These are phyloP conservation scores for Selenicereus undatus DNA, from an alignment of 148 eudicot genomes.

Conservation along the genomic window DNA sequence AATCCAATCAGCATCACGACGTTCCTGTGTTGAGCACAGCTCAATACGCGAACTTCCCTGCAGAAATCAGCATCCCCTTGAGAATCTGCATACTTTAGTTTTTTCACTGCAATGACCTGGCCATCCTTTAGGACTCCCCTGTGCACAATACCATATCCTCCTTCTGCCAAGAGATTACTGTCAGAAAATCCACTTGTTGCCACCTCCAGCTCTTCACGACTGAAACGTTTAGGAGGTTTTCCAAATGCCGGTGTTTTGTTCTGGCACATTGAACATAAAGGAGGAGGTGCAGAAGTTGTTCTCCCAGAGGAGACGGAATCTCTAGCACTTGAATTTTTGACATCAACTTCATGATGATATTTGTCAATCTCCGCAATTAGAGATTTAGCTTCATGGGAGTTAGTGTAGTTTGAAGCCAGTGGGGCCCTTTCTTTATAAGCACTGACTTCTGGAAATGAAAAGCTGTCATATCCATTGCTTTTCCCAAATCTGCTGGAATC, in stretches of 20 bases:
- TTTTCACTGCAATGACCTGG: conserved; percentile 71
- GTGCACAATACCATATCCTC: conserved; percentile 70
- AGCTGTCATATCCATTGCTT: conserved; percentile 24
- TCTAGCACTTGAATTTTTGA: conserved; percentile 39
- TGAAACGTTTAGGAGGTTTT: conserved; percentile 66
- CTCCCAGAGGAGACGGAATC: conserved; percentile 61
- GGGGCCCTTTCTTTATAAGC: conserved; percentile 27
- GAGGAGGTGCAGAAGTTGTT: conserved; percentile 75
- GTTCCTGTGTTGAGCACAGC: conserved; percentile 92
- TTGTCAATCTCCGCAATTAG: conserved; percentile 23
- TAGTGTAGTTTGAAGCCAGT: conserved; percentile 22
- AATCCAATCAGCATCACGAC: conserved; percentile 84
- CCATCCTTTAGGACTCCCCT: conserved; percentile 70
- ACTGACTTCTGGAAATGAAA: conserved; percentile 41
- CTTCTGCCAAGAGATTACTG: conserved; percentile 67
- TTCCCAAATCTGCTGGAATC: conserved; percentile 17
- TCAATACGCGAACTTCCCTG: conserved; percentile 72
- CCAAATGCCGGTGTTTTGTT: conserved; percentile 78
- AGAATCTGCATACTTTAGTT: conserved; percentile 57
- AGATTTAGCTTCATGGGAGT: conserved; percentile 16
- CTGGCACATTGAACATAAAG: conserved; percentile 80
- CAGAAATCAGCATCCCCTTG: conserved; percentile 83
- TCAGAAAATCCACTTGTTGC: conserved; percentile 73
- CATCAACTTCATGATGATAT: conserved; percentile 21
- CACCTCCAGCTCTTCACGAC: conserved; percentile 56